Evolutionary conservation across 805 yeast genomes (phyloP).

Genomic region (Zygosaccharomyces bailii): DNA sequence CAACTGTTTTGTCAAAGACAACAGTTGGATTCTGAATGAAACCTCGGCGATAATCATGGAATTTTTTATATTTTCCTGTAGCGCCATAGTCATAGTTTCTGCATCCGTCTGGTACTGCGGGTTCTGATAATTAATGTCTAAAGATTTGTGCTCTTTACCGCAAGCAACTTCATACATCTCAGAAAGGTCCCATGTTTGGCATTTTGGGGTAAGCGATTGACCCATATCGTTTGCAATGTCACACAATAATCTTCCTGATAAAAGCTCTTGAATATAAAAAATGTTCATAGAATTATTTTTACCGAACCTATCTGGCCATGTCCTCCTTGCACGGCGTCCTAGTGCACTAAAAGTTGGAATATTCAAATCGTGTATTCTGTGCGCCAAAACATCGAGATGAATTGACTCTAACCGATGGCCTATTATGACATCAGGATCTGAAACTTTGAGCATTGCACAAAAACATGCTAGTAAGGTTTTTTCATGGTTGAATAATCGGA

Average conservation of each 20-base stretch:
- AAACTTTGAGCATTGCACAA: conserved; percentile 61
- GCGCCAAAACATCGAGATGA: conserved; percentile 74
- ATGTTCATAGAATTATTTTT: conserved; percentile 49
- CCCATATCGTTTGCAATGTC: conserved; percentile 96
- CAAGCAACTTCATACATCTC: conserved; percentile 89
- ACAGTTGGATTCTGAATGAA: conserved; percentile 77
- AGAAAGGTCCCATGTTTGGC: conserved; percentile 89
- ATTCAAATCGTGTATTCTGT: conserved; percentile 70
- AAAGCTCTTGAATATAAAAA: conserved; percentile 60
- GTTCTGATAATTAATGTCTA: conserved; percentile 72
- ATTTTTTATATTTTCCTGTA: conserved; percentile 63
- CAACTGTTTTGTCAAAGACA: conserved; percentile 84
- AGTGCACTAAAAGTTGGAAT: conserved; percentile 75
- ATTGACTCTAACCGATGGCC: conserved; percentile 85
- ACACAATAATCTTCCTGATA: conserved; percentile 83
- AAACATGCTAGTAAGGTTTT: conserved; percentile 69
- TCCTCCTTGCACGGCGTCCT: conserved; percentile 75
- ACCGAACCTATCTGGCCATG: conserved; percentile 75
- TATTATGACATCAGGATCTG: conserved; percentile 88
- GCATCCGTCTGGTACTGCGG: conserved; percentile 67
- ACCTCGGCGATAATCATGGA: conserved; percentile 72
- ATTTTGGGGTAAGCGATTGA: conserved; percentile 82
- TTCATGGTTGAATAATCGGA: conserved; percentile 68
- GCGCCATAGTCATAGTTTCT: conserved; percentile 59
- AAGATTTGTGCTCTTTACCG: conserved; percentile 53